Conservation (phyloP, 352 stramenopile genomes). For the Ophiocytium majus region DNA sequence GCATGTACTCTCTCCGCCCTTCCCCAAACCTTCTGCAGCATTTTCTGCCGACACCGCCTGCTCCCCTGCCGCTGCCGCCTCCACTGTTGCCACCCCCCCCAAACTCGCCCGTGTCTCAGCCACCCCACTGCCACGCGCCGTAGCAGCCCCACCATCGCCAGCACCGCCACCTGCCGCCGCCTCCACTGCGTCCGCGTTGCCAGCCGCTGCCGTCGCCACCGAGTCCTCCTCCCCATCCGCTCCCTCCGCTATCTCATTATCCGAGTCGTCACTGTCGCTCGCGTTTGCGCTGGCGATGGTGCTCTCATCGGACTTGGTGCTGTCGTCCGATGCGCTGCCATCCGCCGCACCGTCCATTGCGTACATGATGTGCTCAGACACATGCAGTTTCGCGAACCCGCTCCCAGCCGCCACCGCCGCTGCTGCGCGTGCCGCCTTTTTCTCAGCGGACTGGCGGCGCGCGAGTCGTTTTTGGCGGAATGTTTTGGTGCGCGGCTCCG, state of each 20-base stretch:
- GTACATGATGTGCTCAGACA: background rate
- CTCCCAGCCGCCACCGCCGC: background rate
- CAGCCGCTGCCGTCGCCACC: background rate
- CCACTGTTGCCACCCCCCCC: no score
- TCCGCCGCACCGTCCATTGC: background rate
- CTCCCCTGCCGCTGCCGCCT: no score
- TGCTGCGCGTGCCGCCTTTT: background rate
- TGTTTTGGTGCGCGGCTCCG: slow-evolving; percentile 12
- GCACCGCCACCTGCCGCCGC: no score
- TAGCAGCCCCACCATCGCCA: background rate
- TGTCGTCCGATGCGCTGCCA: background rate
- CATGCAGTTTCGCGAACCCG: background rate
- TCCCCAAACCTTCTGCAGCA: background rate
- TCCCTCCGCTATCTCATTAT: no score
- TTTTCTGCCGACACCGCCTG: background rate
- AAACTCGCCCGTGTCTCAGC: no score
- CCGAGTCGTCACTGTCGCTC: background rate
- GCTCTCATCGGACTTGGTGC: background rate
- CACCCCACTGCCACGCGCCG: background rate
- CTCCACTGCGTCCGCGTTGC: background rate
- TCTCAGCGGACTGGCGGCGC: no score
- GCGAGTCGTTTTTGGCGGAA: no score
- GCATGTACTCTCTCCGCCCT: background rate
- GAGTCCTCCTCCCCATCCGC: background rate
- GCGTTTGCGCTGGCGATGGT: background rate